Evolutionary conservation across 148 eudicot species (phyloP).

Genomic region (Polygonum maritimum): DNA sequence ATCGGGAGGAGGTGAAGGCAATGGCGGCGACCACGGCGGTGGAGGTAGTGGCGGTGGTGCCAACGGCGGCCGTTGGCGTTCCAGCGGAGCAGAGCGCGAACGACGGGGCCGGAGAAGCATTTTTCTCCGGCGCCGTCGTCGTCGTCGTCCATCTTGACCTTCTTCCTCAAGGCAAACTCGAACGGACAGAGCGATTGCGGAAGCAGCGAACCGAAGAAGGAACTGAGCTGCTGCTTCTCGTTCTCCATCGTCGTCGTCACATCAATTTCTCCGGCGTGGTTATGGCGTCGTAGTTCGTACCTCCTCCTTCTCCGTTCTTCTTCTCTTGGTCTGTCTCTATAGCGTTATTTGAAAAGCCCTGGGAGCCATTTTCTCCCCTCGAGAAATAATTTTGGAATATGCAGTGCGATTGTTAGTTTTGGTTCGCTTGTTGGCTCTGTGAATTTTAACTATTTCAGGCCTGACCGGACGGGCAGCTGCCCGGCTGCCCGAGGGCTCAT

Average conservation of each 20-base stretch:
- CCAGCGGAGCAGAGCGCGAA: slow-evolving; percentile 4
- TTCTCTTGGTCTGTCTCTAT: not conserved
- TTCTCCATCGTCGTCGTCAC: slow-evolving; percentile 1
- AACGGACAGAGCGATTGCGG: slow-evolving; percentile 14
- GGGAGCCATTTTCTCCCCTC: not conserved
- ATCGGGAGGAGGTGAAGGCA: slow-evolving; percentile 33
- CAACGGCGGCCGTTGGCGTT: slow-evolving; percentile 10
- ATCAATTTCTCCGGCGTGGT: not conserved
- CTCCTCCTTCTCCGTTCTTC: not conserved
- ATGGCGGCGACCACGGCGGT: slow-evolving; percentile 16
- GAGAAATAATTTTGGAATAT: not conserved
- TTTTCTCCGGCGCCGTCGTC: not conserved
- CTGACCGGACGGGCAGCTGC: not conserved
- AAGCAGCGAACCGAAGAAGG: slow-evolving; percentile 14
- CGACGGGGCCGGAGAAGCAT: not conserved
- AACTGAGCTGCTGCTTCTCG: slow-evolving; percentile 19
- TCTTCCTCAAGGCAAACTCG: not conserved
- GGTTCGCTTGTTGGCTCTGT: not conserved
- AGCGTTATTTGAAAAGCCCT: not conserved
- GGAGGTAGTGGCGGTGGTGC: not conserved
- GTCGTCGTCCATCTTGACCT: slow-evolving; percentile 10
- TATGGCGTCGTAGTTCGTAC: not conserved
- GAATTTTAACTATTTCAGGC: not conserved
- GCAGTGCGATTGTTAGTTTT: not conserved
- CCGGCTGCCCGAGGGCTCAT: not conserved